phyloP scores from a whole-genome alignment of 2,329 filamentous ascomycete species.

The Claviceps spartinae region DNA sequence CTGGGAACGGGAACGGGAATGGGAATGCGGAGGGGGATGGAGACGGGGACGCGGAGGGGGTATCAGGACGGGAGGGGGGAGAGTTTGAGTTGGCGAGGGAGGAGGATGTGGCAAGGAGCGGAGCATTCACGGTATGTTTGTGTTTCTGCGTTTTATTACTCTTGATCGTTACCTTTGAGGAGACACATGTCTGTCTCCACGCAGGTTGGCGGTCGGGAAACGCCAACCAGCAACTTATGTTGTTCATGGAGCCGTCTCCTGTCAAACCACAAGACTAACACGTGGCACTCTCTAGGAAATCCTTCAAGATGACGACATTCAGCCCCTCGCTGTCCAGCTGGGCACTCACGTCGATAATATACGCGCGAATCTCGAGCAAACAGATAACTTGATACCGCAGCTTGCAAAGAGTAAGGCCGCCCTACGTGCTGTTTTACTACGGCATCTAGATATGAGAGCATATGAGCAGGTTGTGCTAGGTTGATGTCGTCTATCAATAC shows the following conservation, averaged over 20 bases:
- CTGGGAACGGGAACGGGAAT: constrained; percentile 7
- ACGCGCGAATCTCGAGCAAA: constrained; percentile 37
- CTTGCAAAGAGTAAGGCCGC: constrained; percentile 34
- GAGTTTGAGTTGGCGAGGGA: constrained; percentile 3
- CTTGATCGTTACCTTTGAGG: too few relatives aligned
- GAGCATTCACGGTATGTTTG: constrained; percentile 9
- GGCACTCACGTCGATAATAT: constrained; percentile 44
- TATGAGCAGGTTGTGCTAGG: constrained; percentile 37
- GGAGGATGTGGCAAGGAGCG: neutral
- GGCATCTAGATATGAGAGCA: constrained; percentile 28
- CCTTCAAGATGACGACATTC: constrained; percentile 26
- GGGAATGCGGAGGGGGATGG: constrained; percentile 1
- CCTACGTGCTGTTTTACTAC: constrained; percentile 33
- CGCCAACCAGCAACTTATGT: too few relatives aligned
- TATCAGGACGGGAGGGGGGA: neutral
- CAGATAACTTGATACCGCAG: constrained; percentile 36
- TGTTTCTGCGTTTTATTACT: too few relatives aligned
- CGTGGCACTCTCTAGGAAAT: neutral
- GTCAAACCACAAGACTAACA: too few relatives aligned
- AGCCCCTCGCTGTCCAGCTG: constrained; percentile 33
- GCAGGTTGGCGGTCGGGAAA: too few relatives aligned
- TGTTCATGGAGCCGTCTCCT: too few relatives aligned
- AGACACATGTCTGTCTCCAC: too few relatives aligned
- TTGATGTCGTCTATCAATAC: neutral
- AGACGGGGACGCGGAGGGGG: constrained; percentile 2